A percentile compares a stretch with the other conserved stretches of the same genome.
Conservation (phyloP, 169 alveolate species). For the Neospora caninum region DNA sequence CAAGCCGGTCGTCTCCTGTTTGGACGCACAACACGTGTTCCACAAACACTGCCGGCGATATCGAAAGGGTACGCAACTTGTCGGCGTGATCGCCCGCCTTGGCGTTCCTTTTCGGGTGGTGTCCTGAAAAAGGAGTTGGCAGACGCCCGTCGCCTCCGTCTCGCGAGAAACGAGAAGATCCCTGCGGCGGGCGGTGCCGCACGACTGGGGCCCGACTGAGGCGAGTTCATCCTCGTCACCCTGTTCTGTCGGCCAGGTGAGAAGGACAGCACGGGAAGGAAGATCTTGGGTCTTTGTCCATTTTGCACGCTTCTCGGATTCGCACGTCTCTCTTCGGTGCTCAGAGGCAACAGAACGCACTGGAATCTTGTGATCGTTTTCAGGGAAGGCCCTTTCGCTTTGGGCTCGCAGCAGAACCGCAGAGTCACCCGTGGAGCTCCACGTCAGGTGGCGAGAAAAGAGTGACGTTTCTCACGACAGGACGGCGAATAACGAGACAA, state of each 20-base stretch:
- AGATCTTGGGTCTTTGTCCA: background rate
- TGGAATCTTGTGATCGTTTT: too few relatives aligned
- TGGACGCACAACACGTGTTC: background rate
- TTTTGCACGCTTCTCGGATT: too few relatives aligned
- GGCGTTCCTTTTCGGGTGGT: background rate
- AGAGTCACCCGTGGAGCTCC: too few relatives aligned
- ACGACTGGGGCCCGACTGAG: background rate
- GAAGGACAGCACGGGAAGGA: background rate
- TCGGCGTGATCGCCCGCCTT: background rate
- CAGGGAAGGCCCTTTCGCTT: too few relatives aligned
- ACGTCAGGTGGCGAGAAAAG: too few relatives aligned
- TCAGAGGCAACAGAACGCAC: too few relatives aligned
- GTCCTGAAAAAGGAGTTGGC: background rate
- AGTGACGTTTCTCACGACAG: too few relatives aligned
- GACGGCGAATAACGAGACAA: too few relatives aligned
- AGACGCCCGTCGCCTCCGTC: background rate
- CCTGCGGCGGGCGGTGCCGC: background rate
- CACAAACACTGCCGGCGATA: background rate
- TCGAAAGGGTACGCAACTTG: background rate
- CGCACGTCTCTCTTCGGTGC: too few relatives aligned
- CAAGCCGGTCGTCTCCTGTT: background rate
- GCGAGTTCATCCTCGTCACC: background rate
- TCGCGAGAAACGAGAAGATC: background rate
- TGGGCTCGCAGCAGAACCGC: too few relatives aligned
- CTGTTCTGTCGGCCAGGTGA: background rate